A percentile compares a stretch with the other conserved stretches of the same genome.
phyloP scores from a whole-genome alignment of 139 green algal genomes.

The Chlamydomonas sp. region DNA sequence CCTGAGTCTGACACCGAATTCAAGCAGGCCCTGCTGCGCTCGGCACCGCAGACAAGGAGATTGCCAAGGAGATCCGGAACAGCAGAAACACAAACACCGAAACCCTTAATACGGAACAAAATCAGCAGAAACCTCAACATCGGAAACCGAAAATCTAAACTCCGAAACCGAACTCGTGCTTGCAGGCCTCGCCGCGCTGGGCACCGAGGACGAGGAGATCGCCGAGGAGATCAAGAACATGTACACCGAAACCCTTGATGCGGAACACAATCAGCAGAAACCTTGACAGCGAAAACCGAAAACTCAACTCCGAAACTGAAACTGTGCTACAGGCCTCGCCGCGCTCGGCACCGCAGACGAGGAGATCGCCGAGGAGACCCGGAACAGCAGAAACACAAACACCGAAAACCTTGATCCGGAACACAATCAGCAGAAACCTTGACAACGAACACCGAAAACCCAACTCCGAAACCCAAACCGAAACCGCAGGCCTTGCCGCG shows the following conservation, averaged over 20 bases:
- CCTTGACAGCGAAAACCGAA: too few species aligned
- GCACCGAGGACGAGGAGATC: conserved; percentile 52
- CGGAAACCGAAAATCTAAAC: too few species aligned
- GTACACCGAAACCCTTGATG: conserved; percentile 76
- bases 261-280: too few species aligned
- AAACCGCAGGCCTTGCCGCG: conserved; percentile 64
- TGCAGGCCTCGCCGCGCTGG: conserved; percentile 76
- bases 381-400: too few species aligned
- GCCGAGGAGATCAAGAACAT: conserved; percentile 95
- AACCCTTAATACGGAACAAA: neutral
- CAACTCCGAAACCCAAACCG: too few species aligned
- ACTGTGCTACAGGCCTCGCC: conserved; percentile 76
- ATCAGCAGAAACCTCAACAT: too few species aligned
- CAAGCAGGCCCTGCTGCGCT: conserved; percentile 80
- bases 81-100: neutral
- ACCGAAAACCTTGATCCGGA: too few species aligned
- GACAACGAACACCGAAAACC: too few species aligned
- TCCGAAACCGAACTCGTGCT: neutral
- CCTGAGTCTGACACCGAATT: too few species aligned
- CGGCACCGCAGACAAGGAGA: conserved; percentile 51
- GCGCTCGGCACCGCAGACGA: conserved; percentile 64
- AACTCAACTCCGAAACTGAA: too few species aligned
- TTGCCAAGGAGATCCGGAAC: conserved; percentile 93
- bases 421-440: too few species aligned
- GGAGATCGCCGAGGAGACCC: conserved; percentile 83